Base-by-base conservation (phyloP, 306 rosid species). In the Sechiopsis laciniata region DNA sequence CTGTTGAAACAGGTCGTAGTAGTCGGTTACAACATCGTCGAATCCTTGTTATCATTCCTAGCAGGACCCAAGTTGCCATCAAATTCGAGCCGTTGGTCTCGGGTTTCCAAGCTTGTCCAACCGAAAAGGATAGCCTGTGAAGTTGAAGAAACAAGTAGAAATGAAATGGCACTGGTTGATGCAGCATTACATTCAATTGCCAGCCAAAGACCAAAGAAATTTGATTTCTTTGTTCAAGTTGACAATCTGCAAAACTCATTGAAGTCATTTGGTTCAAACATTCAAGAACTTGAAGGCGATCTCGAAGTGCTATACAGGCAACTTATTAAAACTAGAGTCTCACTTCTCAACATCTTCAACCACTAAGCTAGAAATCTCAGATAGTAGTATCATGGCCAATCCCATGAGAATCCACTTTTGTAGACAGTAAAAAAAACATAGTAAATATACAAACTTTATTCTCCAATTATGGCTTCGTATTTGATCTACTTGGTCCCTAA, bases 241-340 rank as follows among this genome's bases (percentile, higher is more conserved):
- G 78, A 78, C 15, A 52, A 65, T 16, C 32, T 50, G 5, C 75
- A 74, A 8, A 75, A 35, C 52, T 35, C 65, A 60, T 75, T 83
- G 46, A 17, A 46, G 15, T 50, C 37, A 2, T 48, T 78, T 16
- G 75, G 79, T 24, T 52, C 72, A 29, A 66, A 82, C 80, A 72
- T 83, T 76, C 72, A 60, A 58, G 82, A 78, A 16, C 65, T 80
- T 2, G 82, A 80, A 59, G 78, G 54, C 35, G 76, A 58, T 29
- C 61, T 80, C 1, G 81, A 80, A 42, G 19, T 29, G 55, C 66
- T 78, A 21, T 75, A 64, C 48, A 71, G 87, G 76, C 76, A 65
- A 60, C 42, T 83, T 11, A 77, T 80, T 20, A 80, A 80, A 77
- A 77, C 64, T 14, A 83, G 84, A 78, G 82, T 80, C 24, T 80